Evolutionary conservation across 2,329 filamentous ascomycete species (phyloP).

Genomic region (Aspergillus sp.): DNA sequence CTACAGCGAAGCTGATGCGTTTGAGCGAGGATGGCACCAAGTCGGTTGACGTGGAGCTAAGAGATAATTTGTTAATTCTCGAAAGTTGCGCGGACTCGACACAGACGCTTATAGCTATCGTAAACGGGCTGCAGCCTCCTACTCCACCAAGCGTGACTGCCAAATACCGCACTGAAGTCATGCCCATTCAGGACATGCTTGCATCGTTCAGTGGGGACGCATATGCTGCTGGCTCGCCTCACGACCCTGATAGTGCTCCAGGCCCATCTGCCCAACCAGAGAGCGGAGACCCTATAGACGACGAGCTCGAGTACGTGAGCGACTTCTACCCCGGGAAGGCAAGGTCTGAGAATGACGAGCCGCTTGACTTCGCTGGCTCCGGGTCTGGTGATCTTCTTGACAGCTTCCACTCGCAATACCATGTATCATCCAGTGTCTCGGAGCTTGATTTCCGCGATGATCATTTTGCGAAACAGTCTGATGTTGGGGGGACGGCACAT

Average conservation of each 20-base stretch:
- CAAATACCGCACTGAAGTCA: slow-evolving; percentile 78
- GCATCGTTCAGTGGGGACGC: slow-evolving; percentile 84
- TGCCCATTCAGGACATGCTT: slow-evolving; percentile 79
- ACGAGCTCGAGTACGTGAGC: slow-evolving; percentile 44
- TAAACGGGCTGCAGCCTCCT: slow-evolving; percentile 74
- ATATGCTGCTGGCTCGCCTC: slow-evolving; percentile 42
- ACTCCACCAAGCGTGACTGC: slow-evolving; percentile 69
- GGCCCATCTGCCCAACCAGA: slow-evolving; percentile 42
- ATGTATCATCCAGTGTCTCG: slow-evolving; percentile 47
- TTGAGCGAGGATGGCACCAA: slow-evolving; percentile 51
- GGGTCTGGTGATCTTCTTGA: slow-evolving; percentile 35
- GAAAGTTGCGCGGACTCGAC: slow-evolving; percentile 97
- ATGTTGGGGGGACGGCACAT: slow-evolving; percentile 58
- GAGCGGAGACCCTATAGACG: slow-evolving; percentile 29
- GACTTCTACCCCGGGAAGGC: slow-evolving; percentile 44
- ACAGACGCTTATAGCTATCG: slow-evolving; percentile 72
- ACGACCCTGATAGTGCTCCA: slow-evolving; percentile 13
- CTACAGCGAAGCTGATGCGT: slow-evolving; percentile 51
- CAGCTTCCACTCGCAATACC: slow-evolving; percentile 45
- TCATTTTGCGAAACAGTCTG: slow-evolving; percentile 59
- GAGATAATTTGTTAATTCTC: slow-evolving; percentile 76
- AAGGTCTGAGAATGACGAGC: slow-evolving; percentile 31
- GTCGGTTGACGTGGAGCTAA: slow-evolving; percentile 68
- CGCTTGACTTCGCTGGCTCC: slow-evolving; percentile 27
- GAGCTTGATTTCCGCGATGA: slow-evolving; percentile 67